Evolutionary conservation across 2,329 filamentous ascomycete species (phyloP), one percentile per base, ranked within the genome.

Genomic region (Curvularia spicifera): DNA sequence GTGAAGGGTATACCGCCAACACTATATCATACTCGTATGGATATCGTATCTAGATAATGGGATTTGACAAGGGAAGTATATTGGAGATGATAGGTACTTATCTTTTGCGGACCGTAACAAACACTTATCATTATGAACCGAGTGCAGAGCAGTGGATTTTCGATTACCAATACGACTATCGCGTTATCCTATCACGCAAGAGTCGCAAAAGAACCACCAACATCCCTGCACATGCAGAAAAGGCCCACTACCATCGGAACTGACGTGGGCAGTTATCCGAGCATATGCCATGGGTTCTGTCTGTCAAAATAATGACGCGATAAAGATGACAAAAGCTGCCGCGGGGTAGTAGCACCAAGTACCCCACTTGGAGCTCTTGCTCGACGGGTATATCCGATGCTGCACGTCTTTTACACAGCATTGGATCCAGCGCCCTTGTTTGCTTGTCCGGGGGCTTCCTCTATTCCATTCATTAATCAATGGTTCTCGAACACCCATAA

Each of bases 261-360:
- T 47, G 28, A 28, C 18, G 10, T 20, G n/a, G 15, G 44, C 29
- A 22, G 44, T 22, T 47, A 47, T 13, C 10, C 15, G 4, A n/a
- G 15, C 33, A 37, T 8, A 13, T 28, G 20, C 18, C 33, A 33
- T 33, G 10, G 28, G 18, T 9, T n/a, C 33, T n/a, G 35, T 15
- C 18, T 13, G 29, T 5, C 20, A 31, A n/a, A 28, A 35, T 9
- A 49, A 46, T 35, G 51, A 31, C 37, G 28, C 24, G 37, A 24
- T 13, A 10, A 20, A 45, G 47, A 60, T 60, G 58, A 60, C 58
- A 59, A 61, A 57, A 46, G 26, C 12, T 20, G 37, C 49, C 47
- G 60, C 53, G 60, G 60, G 60, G 60, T 53, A 62, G 60, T 53
- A 62, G 49, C 42, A 18, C 22, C 26, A 12, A 51, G 15, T 31